phyloP scores from a whole-genome alignment of 2,329 filamentous ascomycete species.

The Xylariaceae sp. region DNA sequence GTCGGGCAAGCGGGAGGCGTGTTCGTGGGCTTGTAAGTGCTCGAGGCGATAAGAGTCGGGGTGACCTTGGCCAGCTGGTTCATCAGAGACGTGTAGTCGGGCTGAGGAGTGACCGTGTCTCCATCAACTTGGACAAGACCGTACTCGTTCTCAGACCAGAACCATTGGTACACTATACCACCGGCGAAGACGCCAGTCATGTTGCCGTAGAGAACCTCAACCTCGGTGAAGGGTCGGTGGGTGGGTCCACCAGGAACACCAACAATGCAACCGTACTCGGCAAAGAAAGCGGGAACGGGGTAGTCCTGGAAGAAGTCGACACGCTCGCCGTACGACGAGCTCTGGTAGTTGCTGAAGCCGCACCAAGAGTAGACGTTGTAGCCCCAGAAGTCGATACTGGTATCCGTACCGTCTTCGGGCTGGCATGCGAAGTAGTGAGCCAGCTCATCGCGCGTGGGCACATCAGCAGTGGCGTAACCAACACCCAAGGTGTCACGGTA shows the following conservation, averaged over 20 bases:
- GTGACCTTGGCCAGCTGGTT: slow-evolving; percentile 62
- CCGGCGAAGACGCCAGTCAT: slow-evolving; percentile 91
- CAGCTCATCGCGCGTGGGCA: slow-evolving; percentile 72
- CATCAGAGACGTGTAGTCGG: slow-evolving; percentile 70
- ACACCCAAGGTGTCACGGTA: slow-evolving; percentile 73
- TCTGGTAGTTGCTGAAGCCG: slow-evolving; percentile 69
- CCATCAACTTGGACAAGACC: slow-evolving; percentile 64
- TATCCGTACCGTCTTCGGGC: slow-evolving; percentile 40
- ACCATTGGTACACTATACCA: slow-evolving; percentile 99
- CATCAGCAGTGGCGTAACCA: slow-evolving; percentile 92
- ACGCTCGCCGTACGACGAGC: slow-evolving; percentile 76
- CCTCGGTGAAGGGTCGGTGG: slow-evolving; percentile 79
- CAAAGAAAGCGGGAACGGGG: slow-evolving; percentile 94
- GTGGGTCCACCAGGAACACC: slow-evolving; percentile 46
- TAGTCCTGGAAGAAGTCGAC: slow-evolving; percentile 84
- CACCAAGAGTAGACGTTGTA: slow-evolving; percentile 99
- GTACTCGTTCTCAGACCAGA: slow-evolving; percentile 84
- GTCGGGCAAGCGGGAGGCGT: slow-evolving; percentile 66
- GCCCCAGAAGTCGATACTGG: slow-evolving; percentile 91
- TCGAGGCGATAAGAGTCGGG: slow-evolving; percentile 60
- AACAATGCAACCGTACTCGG: slow-evolving; percentile 94
- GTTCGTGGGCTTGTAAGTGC: slow-evolving; percentile 69
- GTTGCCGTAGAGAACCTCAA: slow-evolving; percentile 69
- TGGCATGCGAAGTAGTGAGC: slow-evolving; percentile 96
- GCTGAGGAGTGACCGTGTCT: slow-evolving; percentile 57